Evolutionary conservation across 2,329 filamentous ascomycete species (phyloP).

Genomic region (Penicillium sp.): DNA sequence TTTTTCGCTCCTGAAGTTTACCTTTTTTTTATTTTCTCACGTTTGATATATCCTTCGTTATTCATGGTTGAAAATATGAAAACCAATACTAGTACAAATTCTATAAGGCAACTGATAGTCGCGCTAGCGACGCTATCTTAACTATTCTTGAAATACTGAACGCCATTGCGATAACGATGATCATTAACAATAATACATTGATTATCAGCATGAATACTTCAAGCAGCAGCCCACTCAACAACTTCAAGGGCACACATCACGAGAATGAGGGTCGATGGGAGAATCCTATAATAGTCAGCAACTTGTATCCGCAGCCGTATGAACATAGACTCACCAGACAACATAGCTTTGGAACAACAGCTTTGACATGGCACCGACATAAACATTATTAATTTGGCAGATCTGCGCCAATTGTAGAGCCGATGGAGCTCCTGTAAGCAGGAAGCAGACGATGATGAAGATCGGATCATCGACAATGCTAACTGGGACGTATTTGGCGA

Average conservation of each 20-base stretch:
- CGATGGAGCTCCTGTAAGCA: slow-evolving; percentile 90
- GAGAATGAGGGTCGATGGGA: slow-evolving; percentile 87
- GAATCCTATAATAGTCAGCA: slow-evolving; percentile 65
- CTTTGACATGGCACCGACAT: slow-evolving; percentile 90
- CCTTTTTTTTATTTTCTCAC: neutral
- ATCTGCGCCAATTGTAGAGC: slow-evolving; percentile 96
- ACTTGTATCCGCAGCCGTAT: neutral
- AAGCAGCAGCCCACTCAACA: slow-evolving; percentile 75
- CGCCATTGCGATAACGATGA: slow-evolving; percentile 3
- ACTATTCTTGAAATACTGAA: neutral
- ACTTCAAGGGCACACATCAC: slow-evolving; percentile 93
- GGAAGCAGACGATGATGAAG: slow-evolving; percentile 96
- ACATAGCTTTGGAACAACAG: slow-evolving; percentile 97
- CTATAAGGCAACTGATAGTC: neutral
- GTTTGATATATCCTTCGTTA: neutral
- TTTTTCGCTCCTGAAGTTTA: neutral
- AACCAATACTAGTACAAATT: slow-evolving; percentile 6
- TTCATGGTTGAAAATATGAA: neutral
- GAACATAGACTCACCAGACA: slow-evolving; percentile 70
- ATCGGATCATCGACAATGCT: slow-evolving; percentile 97
- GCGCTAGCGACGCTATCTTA: neutral
- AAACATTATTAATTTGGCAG: slow-evolving; percentile 97
- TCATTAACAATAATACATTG: slow-evolving; percentile 3
- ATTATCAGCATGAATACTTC: slow-evolving; percentile 3
- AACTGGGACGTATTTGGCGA: slow-evolving; percentile 88